A percentile compares a stretch with the other conserved stretches of the same genome.
Evolutionary conservation across 2,329 filamentous ascomycete species (phyloP).

Genomic region (Stachybotrys chartarum): DNA sequence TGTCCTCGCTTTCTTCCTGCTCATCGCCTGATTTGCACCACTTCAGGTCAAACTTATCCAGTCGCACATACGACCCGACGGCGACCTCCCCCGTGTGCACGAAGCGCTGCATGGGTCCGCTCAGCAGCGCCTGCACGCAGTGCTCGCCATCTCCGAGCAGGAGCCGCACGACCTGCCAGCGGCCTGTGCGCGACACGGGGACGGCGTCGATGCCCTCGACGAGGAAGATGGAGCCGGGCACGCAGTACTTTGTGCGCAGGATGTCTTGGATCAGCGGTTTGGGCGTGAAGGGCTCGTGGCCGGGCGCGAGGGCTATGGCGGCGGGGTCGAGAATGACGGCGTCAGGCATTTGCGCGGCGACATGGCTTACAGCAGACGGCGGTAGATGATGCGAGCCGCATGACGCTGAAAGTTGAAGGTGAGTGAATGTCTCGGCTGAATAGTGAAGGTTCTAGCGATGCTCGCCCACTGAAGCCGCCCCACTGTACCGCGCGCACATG

Average conservation of each 20-base stretch:
- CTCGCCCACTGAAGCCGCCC: too few species aligned
- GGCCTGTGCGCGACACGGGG: constrained; percentile 23
- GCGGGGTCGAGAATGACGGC: constrained; percentile 14
- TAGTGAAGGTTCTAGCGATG: too few species aligned
- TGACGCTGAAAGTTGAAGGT: too few species aligned
- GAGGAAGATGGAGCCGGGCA: constrained; percentile 40
- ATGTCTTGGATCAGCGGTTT: constrained; percentile 39
- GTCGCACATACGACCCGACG: constrained; percentile 40
- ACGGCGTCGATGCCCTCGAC: constrained; percentile 37
- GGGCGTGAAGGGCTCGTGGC: constrained; percentile 17
- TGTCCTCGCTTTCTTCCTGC: constrained; percentile 9
- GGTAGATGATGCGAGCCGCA: too few species aligned
- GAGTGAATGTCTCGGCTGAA: too few species aligned
- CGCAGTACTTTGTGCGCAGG: constrained; percentile 38
- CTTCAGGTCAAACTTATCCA: constrained; percentile 33
- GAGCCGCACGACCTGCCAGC: constrained; percentile 38
- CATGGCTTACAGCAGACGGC: constrained; percentile 2
- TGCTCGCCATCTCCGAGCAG: constrained; percentile 46
- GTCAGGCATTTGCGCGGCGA: constrained; percentile 14
- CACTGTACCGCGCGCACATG: too few species aligned
- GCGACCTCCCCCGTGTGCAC: constrained; percentile 36
- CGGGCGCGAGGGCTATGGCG: constrained; percentile 15
- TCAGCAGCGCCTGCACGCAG: constrained; percentile 46
- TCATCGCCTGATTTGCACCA: constrained; percentile 10
- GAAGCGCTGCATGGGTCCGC: constrained; percentile 38